Percentiles rank a stretch among this genome's conserved stretches.
These are phyloP conservation scores for Monilinia fructicola DNA, from an alignment of 2,329 filamentous ascomycete genomes.

Conservation along the genomic window DNA sequence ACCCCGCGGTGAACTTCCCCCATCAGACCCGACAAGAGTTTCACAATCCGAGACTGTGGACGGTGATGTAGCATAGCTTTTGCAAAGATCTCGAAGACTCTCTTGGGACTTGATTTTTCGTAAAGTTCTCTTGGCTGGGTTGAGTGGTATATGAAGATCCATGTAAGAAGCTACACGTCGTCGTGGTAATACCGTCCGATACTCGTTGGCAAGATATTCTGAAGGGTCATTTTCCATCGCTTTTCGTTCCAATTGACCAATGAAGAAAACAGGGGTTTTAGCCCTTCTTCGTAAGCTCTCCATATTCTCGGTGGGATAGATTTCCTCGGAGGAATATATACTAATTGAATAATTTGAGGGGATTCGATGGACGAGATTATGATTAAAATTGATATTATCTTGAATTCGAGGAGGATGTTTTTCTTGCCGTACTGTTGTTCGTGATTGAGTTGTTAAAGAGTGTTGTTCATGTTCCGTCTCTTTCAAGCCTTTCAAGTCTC, in stretches of 20 bases:
- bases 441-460: slow-evolving; percentile 18
- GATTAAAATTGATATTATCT: background rate
- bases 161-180: slow-evolving; percentile 22
- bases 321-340: slow-evolving; percentile 23
- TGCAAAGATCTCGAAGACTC: slow-evolving; percentile 35
- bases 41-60: slow-evolving; percentile 23
- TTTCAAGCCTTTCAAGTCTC: slow-evolving; percentile 1
- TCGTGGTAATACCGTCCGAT: slow-evolving; percentile 30
- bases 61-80: slow-evolving; percentile 19
- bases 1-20: slow-evolving; percentile 17
- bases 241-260: slow-evolving; percentile 36
- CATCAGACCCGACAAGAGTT: slow-evolving; percentile 28
- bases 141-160: slow-evolving; percentile 18
- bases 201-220: slow-evolving; percentile 33
- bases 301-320: slow-evolving; percentile 4
- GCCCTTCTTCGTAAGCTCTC: slow-evolving; percentile 26
- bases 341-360: slow-evolving; percentile 25
- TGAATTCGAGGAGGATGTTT: slow-evolving; percentile 10
- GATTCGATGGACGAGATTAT: slow-evolving; percentile 4
- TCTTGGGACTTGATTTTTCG: slow-evolving; percentile 38
- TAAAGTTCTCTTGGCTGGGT: slow-evolving; percentile 25
- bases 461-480: slow-evolving; percentile 10
- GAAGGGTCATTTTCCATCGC: slow-evolving; percentile 27
- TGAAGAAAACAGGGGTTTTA: slow-evolving; percentile 37
- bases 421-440: background rate